A percentile compares a stretch with the other conserved stretches of the same genome.
These are phyloP conservation scores for Hypericum androsaemum DNA, from an alignment of 345 rosid genomes.

Conservation along the genomic window DNA sequence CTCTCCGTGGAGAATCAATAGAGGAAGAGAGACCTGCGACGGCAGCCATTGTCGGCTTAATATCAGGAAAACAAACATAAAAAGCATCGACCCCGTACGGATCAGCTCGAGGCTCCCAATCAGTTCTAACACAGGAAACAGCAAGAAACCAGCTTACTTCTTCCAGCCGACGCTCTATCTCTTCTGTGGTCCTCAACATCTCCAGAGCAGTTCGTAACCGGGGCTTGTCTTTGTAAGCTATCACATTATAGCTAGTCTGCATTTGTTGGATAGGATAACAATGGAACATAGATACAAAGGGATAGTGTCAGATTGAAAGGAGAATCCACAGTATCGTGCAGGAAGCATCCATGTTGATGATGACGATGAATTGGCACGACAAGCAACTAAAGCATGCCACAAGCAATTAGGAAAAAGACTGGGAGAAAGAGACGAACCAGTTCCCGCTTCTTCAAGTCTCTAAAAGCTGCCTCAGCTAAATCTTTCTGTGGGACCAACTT, in stretches of 20 bases:
- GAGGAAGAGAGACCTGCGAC: slow-evolving; percentile 64
- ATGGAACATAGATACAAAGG: neutral
- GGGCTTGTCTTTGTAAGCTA: slow-evolving; percentile 74
- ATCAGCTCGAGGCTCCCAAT: neutral
- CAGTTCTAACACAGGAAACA: neutral
- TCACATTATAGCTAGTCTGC: slow-evolving; percentile 64
- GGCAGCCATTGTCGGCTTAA: neutral
- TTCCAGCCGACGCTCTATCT: slow-evolving; percentile 53
- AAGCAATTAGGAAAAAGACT: slow-evolving; percentile 1
- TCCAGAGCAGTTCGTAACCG: slow-evolving; percentile 66
- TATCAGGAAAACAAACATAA: neutral
- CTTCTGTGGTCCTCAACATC: slow-evolving; percentile 64
- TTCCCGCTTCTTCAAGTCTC: slow-evolving; percentile 50
- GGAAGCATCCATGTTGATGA: neutral
- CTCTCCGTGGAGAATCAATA: slow-evolving; percentile 82
- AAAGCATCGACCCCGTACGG: too few relatives aligned
- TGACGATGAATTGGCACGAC: too few relatives aligned
- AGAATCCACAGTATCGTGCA: neutral
- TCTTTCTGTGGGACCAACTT: slow-evolving; percentile 90
- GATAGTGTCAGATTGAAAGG: neutral
- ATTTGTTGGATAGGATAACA: slow-evolving; percentile 2
- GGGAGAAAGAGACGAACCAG: slow-evolving; percentile 31
- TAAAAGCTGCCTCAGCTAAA: slow-evolving; percentile 72
- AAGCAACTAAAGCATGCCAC: too few relatives aligned
- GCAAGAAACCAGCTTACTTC: slow-evolving; percentile 30